A percentile compares a stretch with the other conserved stretches of the same genome.
Conservation (phyloP, 495 filamentous ascomycete species). For the Neurospora sp. region DNA sequence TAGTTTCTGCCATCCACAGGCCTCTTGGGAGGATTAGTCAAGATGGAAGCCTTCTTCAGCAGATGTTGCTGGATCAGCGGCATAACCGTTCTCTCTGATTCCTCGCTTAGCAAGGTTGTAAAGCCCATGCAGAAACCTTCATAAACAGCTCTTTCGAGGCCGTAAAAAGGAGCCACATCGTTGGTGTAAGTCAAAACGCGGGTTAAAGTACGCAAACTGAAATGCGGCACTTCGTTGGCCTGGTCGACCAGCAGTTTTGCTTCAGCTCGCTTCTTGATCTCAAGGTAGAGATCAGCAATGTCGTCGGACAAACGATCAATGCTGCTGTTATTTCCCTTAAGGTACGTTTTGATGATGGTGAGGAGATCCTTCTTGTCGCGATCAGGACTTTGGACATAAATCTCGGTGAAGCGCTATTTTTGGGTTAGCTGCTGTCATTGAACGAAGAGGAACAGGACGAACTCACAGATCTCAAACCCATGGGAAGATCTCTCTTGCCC, state of each 20-base stretch:
- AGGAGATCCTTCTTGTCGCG: conserved; percentile 71
- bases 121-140: conserved; percentile 99
- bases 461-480: conserved; percentile 36
- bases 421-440: neutral
- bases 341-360: conserved; percentile 74
- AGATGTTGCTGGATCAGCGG: conserved; percentile 77
- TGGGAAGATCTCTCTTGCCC: conserved; percentile 85
- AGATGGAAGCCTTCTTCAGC: conserved; percentile 51
- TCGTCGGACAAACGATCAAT: conserved; percentile 61
- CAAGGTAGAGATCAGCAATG: conserved; percentile 74
- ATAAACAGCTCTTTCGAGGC: conserved; percentile 75
- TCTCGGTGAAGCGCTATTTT: conserved; percentile 82
- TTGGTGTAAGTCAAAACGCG: conserved; percentile 77
- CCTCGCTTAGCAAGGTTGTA: conserved; percentile 67
- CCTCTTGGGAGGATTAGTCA: conserved; percentile 62
- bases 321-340: conserved; percentile 55
- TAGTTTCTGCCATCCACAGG: conserved; percentile 69
- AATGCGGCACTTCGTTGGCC: conserved; percentile 86
- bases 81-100: conserved; percentile 65
- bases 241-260: conserved; percentile 84
- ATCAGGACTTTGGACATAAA: conserved; percentile 86
- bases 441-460: accelerated
- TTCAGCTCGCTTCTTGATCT: conserved; percentile 71
- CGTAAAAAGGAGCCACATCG: conserved; percentile 75
- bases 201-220: conserved; percentile 91